Evolutionary conservation across 1,284 basidiomycete species (phyloP), one percentile per base, ranked within the genome.

Genomic region (Coriolopsis trogii): DNA sequence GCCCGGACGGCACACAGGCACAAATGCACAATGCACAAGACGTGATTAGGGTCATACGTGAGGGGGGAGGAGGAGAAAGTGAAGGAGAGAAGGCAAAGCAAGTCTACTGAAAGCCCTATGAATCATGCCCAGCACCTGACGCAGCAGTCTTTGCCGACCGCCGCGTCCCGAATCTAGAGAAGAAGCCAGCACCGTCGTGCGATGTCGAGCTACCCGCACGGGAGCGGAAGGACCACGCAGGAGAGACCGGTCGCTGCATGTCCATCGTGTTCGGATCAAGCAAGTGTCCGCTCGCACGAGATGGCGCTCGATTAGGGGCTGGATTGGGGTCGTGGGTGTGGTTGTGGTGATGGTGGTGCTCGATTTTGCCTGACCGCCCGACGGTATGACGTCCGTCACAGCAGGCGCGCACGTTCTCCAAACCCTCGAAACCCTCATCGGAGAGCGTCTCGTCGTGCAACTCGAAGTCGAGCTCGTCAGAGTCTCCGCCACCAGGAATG

Each of bases 331-430:
- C 73, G 29, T 81, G 70, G 50, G 79, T 75, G 49, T 82, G 78
- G 39, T 83, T 81, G 46, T 84, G 80, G 44, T 84, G 81, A 50
- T 85, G 80, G 49, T 81, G 78, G 45, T 81, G 77, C 40, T 73
- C 70, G 25, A 59, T 56, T 24, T 69, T 66, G 16, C 81, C 75
- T 18, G 79, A 73, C 50, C 78, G 79, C 0, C 85, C 85, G 30
- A 91, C 87, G 0, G 89, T 90, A 70, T 99, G 96, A 40, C 79
- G 82, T 63, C 96, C 96, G 68, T 95, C 93, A 65, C 95, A 98
- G 70, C 95, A 98, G 2, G 94, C 94, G 28, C 93, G 82, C 23
- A 96, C 93, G 63, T 97, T 96, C 71, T 98, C 95, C 40, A 99
- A 67, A 0, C 95, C 96, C 63, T 98, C 95, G 67, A 86, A 99